Base-by-base conservation (phyloP, 768 basidiomycete genomes). In the Heimioporus sp. region DNA sequence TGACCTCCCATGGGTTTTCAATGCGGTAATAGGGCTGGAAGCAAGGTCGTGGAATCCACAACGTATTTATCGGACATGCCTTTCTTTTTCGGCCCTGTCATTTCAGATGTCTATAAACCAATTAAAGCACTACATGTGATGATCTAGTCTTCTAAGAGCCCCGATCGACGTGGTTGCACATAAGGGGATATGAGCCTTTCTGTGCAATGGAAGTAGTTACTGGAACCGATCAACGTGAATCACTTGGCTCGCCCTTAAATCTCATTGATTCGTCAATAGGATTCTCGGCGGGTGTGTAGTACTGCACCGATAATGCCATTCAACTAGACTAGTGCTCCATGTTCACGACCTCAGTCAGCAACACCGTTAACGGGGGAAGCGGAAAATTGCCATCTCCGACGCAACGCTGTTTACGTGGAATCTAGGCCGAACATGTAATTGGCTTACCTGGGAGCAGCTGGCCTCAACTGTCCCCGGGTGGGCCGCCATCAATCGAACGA, bases 371-470 rank as follows among this genome's bases (percentile, higher is more conserved):
- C 28, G 30, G 28, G 32, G n/a, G 24, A 35, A 19, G 35, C 32
- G 16, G 24, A 36, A 28, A 15, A 57, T 39, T 34, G 42, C 49
- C 37, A 34, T 34, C 34, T 44, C 36, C 47, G 48, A 55, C 36
- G 37, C 12, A 37, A 46, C 30, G 24, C 15, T 45, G n/a, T 41
- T 58, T 65, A 59, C 56, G 54, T 53, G 24, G 24, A 7, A 28
- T 28, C 24, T 6, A 28, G 24, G 24, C 24, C 30, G 10, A 49
- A 52, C 34, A 50, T 62, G 60, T 65, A 62, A 65, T 63, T 50
- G 54, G 52, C 48, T 52, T 48, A 17, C 24, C 24, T 28, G 24
- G 24, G 6, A 28, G 5, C 24, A 28, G 24, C 24, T 28, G 24
- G 24, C 24, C 7, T 28, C 24, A 28, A 28, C 24, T 28, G 24